Evolutionary conservation across 306 rosid species (phyloP).

Genomic region (Albizia julibrissin): DNA sequence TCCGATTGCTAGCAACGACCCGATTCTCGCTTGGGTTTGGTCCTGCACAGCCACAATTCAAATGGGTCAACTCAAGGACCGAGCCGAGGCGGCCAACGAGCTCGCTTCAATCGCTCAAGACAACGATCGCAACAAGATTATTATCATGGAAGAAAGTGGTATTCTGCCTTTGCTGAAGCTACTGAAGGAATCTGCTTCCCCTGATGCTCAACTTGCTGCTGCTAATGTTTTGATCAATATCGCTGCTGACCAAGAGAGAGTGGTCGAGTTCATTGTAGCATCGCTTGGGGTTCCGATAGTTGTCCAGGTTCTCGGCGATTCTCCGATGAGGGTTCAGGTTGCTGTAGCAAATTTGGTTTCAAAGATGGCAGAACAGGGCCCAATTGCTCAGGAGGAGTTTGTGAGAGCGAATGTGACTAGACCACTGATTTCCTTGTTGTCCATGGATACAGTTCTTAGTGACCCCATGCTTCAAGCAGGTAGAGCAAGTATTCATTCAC

Average conservation of each 20-base stretch:
- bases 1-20: conserved; percentile 80
- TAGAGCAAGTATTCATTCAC: conserved; percentile 54
- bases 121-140: conserved; percentile 65
- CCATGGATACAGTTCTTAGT: conserved; percentile 61
- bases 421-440: conserved; percentile 63
- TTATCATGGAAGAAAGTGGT: conserved; percentile 81
- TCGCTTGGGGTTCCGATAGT: conserved; percentile 53
- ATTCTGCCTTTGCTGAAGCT: conserved; percentile 69
- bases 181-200: conserved; percentile 56
- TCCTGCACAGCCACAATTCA: conserved; percentile 61
- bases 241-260: conserved; percentile 49
- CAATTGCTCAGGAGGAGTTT: conserved; percentile 65
- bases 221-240: conserved; percentile 60
- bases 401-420: conserved; percentile 74
- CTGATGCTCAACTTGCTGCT: conserved; percentile 76
- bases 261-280: conserved; percentile 43
- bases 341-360: conserved; percentile 66
- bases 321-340: conserved; percentile 65
- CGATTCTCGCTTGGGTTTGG: conserved; percentile 89
- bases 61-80: conserved; percentile 70
- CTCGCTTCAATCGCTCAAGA: conserved; percentile 56
- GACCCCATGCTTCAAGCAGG: conserved; percentile 53
- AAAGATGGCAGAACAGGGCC: conserved; percentile 59
- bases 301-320: conserved; percentile 65
- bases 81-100: conserved; percentile 63